Evolutionary conservation across 2,329 filamentous ascomycete genomes (phyloP).

Genomic region (Drechslera avenae): DNA sequence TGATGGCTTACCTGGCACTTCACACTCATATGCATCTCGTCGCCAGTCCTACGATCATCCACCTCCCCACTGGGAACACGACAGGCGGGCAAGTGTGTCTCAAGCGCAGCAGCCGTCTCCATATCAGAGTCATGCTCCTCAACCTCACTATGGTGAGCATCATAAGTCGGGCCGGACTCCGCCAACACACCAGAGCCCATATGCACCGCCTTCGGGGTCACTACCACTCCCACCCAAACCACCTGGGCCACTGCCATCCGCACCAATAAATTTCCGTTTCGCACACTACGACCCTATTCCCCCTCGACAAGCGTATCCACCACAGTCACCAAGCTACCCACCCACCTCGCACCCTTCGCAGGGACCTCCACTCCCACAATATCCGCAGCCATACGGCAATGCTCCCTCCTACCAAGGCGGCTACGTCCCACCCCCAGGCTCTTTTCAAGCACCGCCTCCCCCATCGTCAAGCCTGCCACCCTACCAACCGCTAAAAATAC

Average conservation of each 20-base stretch:
- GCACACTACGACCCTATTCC: slow-evolving; percentile 45
- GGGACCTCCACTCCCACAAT: slow-evolving; percentile 52
- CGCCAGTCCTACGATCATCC: slow-evolving; percentile 35
- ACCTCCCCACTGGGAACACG: slow-evolving; percentile 32
- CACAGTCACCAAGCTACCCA: slow-evolving; percentile 30
- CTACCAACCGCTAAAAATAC: slow-evolving; percentile 44
- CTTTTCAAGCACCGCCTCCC: slow-evolving; percentile 42
- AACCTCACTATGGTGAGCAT: slow-evolving; percentile 32
- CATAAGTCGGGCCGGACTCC: slow-evolving; percentile 24
- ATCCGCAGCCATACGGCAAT: slow-evolving; percentile 44
- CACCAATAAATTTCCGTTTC: slow-evolving; percentile 42
- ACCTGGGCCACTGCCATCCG: slow-evolving; percentile 33
- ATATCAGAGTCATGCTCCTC: slow-evolving; percentile 32
- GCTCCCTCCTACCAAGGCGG: slow-evolving; percentile 33
- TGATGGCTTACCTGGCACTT: slow-evolving; percentile 25
- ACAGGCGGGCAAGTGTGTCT: slow-evolving; percentile 36
- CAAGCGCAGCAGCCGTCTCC: slow-evolving; percentile 33
- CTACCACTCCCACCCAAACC: slow-evolving; percentile 38
- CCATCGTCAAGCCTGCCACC: slow-evolving; percentile 28
- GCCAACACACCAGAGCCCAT: slow-evolving; percentile 40
- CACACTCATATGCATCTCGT: slow-evolving; percentile 25
- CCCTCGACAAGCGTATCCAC: slow-evolving; percentile 28
- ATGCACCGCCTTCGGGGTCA: slow-evolving; percentile 30
- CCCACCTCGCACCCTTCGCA: slow-evolving; percentile 25
- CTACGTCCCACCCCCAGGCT: slow-evolving; percentile 41